A percentile compares a stretch with the other conserved stretches of the same genome.
Conservation (phyloP, 345 rosid species). For the Citrus cavaleriei region DNA sequence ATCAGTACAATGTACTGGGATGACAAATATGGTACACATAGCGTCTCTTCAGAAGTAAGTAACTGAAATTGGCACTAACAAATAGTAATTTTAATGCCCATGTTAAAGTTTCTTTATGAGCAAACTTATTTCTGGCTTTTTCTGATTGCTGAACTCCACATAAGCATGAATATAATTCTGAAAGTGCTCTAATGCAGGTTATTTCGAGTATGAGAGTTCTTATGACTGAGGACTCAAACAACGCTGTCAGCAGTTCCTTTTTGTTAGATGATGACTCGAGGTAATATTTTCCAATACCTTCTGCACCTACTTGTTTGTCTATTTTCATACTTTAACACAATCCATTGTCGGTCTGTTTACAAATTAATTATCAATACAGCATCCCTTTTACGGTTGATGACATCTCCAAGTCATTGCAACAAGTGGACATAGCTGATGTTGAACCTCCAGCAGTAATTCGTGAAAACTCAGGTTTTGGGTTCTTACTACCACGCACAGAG, state of each 20-base stretch:
- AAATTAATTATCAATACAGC: slow-evolving; percentile 44
- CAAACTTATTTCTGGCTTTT: neutral
- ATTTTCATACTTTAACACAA: neutral
- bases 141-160: neutral
- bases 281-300: slow-evolving; percentile 28
- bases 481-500: slow-evolving; percentile 79
- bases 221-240: slow-evolving; percentile 97
- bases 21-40: slow-evolving; percentile 95
- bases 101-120: neutral
- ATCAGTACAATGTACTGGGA: slow-evolving; percentile 99
- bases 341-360: slow-evolving; percentile 3
- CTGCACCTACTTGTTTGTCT: neutral
- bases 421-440: slow-evolving; percentile 80
- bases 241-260: slow-evolving; percentile 92
- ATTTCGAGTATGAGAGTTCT: slow-evolving; percentile 89
- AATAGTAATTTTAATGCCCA: neutral
- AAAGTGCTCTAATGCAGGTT: slow-evolving; percentile 43
- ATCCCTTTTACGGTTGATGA: slow-evolving; percentile 97
- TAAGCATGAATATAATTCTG: neutral
- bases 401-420: slow-evolving; percentile 90
- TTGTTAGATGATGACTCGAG: slow-evolving; percentile 98
- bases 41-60: slow-evolving; percentile 92
- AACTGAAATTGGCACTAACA: slow-evolving; percentile 2
- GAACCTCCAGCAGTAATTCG: slow-evolving; percentile 86
- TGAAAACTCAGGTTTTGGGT: slow-evolving; percentile 89